These are phyloP conservation scores for Lasiodiplodia theobromae DNA, from an alignment of 2,329 filamentous ascomycete species.

Conservation along the genomic window DNA sequence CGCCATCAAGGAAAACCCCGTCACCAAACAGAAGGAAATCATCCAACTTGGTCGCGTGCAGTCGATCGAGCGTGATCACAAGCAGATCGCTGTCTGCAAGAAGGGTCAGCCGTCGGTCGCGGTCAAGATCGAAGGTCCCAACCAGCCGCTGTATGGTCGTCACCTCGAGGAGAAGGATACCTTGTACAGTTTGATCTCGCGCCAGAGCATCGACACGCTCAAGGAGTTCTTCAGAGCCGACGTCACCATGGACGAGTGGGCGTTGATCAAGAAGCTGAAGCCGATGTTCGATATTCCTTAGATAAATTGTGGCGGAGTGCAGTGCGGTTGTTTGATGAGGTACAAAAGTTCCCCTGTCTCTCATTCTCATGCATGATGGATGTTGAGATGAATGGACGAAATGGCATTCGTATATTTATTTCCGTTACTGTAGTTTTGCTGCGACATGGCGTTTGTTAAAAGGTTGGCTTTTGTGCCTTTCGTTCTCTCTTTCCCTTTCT, in stretches of 20 bases:
- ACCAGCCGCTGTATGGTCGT: slow-evolving; percentile 92
- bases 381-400: background rate
- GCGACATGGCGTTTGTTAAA: slow-evolving; percentile 20
- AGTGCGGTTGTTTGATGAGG: background rate
- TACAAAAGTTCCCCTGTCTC: slow-evolving; percentile 6
- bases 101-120: slow-evolving; percentile 97
- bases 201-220: slow-evolving; percentile 88
- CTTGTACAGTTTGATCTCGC: slow-evolving; percentile 86
- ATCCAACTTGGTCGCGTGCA: slow-evolving; percentile 90
- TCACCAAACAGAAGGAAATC: slow-evolving; percentile 83
- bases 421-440: slow-evolving; percentile 4
- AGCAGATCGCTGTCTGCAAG: slow-evolving; percentile 90
- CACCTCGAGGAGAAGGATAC: slow-evolving; percentile 91
- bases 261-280: slow-evolving; percentile 94
- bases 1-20: slow-evolving; percentile 80
- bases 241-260: slow-evolving; percentile 92
- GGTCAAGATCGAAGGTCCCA: slow-evolving; percentile 93
- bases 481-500: background rate
- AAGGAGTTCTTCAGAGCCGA: slow-evolving; percentile 95
- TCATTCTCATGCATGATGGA: background rate
- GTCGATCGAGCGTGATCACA: slow-evolving; percentile 97
- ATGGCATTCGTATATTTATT: slow-evolving; percentile 5
- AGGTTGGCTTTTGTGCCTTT: slow-evolving; percentile 5
- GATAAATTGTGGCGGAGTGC: background rate
- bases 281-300: slow-evolving; percentile 85